These are phyloP conservation scores for Mortierella sp. DNA, from an alignment of 371 early-diverging fungal genomes.

Conservation along the genomic window DNA sequence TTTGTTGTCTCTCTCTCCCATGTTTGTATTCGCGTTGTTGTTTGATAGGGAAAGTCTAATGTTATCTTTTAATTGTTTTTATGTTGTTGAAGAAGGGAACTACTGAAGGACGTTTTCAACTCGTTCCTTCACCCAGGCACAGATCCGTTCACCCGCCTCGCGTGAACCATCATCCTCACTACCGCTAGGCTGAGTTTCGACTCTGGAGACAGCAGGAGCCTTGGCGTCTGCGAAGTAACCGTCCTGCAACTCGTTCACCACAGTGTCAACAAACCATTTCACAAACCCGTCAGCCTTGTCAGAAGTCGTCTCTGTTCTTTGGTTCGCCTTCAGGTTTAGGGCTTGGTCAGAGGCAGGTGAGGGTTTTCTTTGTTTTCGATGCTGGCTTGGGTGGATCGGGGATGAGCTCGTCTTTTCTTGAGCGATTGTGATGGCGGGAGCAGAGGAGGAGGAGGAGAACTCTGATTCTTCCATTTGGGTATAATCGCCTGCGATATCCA, in stretches of 20 bases:
- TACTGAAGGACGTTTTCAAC: neutral
- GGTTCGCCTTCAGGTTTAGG: neutral
- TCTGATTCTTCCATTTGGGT: neutral
- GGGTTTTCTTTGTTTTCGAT: neutral
- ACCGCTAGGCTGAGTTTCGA: neutral
- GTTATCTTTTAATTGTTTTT: neutral
- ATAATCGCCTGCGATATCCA: neutral
- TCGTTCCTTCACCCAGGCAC: neutral
- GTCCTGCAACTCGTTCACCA: slow-evolving; percentile 5
- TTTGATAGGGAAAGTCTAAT: neutral
- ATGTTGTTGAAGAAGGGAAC: neutral
- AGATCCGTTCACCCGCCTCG: neutral
- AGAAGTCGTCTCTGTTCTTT: neutral
- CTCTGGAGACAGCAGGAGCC: neutral
- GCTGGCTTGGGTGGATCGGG: neutral
- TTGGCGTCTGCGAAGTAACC: neutral
- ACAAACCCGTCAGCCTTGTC: slow-evolving; percentile 1
- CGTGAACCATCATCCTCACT: neutral
- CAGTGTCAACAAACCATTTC: slow-evolving; percentile 13
- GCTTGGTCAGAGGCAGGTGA: neutral
- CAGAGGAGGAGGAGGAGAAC: neutral
- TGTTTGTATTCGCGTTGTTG: neutral
- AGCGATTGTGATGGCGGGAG: neutral
- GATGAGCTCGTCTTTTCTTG: neutral
- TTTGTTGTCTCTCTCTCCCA: neutral